Evolutionary conservation across 176 grass and related monocot genomes (phyloP).

Genomic region (Elymus sibiricus): DNA sequence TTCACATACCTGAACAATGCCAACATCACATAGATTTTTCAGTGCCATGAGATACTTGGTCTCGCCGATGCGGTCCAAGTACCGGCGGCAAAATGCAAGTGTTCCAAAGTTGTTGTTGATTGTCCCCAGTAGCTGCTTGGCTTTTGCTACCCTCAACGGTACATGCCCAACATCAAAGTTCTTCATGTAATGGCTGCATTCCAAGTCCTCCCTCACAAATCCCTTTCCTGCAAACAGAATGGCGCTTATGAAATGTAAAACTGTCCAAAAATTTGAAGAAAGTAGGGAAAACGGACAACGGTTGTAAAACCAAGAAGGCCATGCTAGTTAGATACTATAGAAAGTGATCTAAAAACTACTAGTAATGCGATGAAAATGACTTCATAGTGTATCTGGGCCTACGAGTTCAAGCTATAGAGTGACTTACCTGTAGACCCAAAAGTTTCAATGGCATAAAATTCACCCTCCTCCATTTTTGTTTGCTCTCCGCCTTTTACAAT

Average conservation of each 20-base stretch:
- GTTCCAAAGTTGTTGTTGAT: slow-evolving; percentile 97
- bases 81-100: slow-evolving; percentile 87
- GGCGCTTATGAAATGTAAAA: background rate
- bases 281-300: background rate
- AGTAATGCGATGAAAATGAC: background rate
- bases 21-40: slow-evolving; percentile 83
- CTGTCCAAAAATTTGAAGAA: background rate
- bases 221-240: slow-evolving; percentile 62
- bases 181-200: slow-evolving; percentile 99
- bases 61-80: slow-evolving; percentile 88
- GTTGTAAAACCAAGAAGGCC: background rate
- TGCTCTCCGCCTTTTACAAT: slow-evolving; percentile 98
- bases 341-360: background rate
- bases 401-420: background rate
- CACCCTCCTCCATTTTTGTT: slow-evolving; percentile 98
- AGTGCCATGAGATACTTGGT: slow-evolving; percentile 97
- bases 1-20: slow-evolving; percentile 70
- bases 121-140: slow-evolving; percentile 87
- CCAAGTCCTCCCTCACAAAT: slow-evolving; percentile 87
- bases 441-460: slow-evolving; percentile 98
- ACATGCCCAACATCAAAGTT: slow-evolving; percentile 90
- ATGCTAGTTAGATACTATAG: background rate
- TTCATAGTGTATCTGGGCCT: background rate
- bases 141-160: slow-evolving; percentile 77
- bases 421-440: slow-evolving; percentile 87